Percentiles rank a stretch among this genome's conserved stretches.
phyloP scores from a whole-genome alignment of 2,329 filamentous ascomycete species.

The Aotearoamyces nothofagi region DNA sequence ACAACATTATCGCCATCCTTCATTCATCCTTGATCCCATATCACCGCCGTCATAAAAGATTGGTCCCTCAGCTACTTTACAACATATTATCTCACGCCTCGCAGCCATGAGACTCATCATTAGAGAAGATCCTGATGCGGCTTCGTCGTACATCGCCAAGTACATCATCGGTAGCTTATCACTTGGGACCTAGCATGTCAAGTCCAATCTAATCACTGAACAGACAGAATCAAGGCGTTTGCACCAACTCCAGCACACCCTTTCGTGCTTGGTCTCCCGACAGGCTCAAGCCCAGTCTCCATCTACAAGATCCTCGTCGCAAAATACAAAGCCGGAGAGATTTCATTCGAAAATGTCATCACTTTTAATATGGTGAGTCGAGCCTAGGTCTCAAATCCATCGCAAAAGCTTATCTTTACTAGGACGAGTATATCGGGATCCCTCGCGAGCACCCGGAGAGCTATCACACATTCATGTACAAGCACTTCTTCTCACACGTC shows the following conservation, averaged over 20 bases:
- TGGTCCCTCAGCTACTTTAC: too few species aligned
- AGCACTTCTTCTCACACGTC: constrained; percentile 80
- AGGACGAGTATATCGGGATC: constrained; percentile 80
- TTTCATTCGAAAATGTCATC: constrained; percentile 78
- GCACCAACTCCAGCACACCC: constrained; percentile 55
- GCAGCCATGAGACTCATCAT: constrained; percentile 83
- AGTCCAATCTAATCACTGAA: constrained; percentile 1
- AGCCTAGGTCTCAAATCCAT: too few species aligned
- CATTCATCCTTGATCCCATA: too few species aligned
- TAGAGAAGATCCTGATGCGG: constrained; percentile 51
- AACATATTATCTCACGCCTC: too few species aligned
- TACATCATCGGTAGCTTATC: constrained; percentile 70
- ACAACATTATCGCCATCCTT: too few species aligned
- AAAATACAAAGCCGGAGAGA: constrained; percentile 51
- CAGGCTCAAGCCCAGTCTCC: constrained; percentile 64
- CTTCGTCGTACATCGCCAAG: constrained; percentile 64
- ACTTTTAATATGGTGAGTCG: constrained; percentile 74
- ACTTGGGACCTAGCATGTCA: too few species aligned
- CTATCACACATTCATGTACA: constrained; percentile 91
- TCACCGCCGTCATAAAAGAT: too few species aligned
- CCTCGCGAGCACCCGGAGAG: constrained; percentile 71
- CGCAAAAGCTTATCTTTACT: too few species aligned
- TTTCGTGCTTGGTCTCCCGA: constrained; percentile 73
- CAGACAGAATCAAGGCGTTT: constrained; percentile 66
- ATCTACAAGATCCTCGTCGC: constrained; percentile 66